These are phyloP conservation scores for Noccaea bulbosa DNA, from an alignment of 345 rosid species.

Conservation along the genomic window DNA sequence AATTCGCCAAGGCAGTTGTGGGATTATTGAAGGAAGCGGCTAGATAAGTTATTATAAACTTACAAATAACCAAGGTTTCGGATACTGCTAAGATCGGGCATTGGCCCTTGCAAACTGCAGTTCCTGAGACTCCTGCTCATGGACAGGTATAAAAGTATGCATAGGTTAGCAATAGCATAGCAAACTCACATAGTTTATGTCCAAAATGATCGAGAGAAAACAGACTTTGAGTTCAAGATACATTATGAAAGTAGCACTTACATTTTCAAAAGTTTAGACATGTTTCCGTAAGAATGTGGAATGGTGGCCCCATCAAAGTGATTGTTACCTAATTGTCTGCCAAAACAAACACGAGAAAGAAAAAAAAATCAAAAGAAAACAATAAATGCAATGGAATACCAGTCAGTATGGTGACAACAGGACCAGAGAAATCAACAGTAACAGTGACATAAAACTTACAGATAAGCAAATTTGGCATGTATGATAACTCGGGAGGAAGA, in stretches of 20 bases:
- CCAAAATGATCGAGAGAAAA: neutral
- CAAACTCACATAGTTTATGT: slow-evolving; percentile 6
- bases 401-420: slow-evolving; percentile 3
- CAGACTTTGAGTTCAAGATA: slow-evolving; percentile 11
- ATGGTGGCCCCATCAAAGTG: slow-evolving; percentile 73
- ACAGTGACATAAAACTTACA: slow-evolving; percentile 58
- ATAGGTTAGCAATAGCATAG: slow-evolving; percentile 19
- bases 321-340: slow-evolving; percentile 95
- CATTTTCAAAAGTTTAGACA: slow-evolving; percentile 83
- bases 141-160: slow-evolving; percentile 12
- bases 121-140: slow-evolving; percentile 84
- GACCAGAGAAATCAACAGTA: neutral
- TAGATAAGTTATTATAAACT: slow-evolving; percentile 40
- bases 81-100: slow-evolving; percentile 85
- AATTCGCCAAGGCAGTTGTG: slow-evolving; percentile 2
- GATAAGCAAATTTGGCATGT: slow-evolving; percentile 72
- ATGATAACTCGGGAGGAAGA: slow-evolving; percentile 80
- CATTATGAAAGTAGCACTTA: slow-evolving; percentile 52
- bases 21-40: slow-evolving; percentile 20
- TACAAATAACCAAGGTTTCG: slow-evolving; percentile 78
- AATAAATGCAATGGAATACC: neutral
- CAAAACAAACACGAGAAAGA: slow-evolving; percentile 36
- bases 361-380: neutral
- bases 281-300: slow-evolving; percentile 72
- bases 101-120: slow-evolving; percentile 81